These are phyloP conservation scores for Thermothielavioides terrestris DNA, from an alignment of 495 filamentous ascomycete species.

Conservation along the genomic window DNA sequence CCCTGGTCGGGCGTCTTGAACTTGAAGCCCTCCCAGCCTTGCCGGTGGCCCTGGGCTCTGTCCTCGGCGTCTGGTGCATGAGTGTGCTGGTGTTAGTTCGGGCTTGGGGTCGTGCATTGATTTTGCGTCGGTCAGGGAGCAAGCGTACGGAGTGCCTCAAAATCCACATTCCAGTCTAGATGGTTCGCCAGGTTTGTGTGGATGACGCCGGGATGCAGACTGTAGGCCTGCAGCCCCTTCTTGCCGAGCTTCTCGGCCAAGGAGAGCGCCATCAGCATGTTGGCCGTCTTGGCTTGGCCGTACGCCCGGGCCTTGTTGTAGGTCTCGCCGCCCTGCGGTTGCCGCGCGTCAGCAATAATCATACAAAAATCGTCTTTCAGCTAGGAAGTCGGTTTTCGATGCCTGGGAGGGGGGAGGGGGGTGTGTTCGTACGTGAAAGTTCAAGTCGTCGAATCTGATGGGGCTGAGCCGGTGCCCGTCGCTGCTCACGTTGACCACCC, in stretches of 20 bases:
- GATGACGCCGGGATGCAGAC: conserved; percentile 40
- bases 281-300: conserved; percentile 46
- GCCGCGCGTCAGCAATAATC: no score
- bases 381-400: no score
- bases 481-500: conserved; percentile 34
- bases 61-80: conserved; percentile 16
- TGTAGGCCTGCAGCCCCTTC: conserved; percentile 26
- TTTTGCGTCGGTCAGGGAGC: no score
- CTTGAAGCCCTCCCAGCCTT: conserved; percentile 28
- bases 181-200: conserved; percentile 22
- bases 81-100: no score
- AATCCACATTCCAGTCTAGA: conserved; percentile 23
- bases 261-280: conserved; percentile 40
- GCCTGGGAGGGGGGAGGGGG: no score
- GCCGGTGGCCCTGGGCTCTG: conserved; percentile 10
- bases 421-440: conserved; percentile 39
- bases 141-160: conserved; percentile 12
- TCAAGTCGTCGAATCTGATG: conserved; percentile 40
- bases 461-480: conserved; percentile 39
- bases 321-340: conserved; percentile 30
- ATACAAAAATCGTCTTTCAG: no score
- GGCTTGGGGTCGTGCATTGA: no score
- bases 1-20: conserved; percentile 32
- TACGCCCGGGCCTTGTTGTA: conserved; percentile 45
- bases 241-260: conserved; percentile 34